Percentiles rank a stretch among this genome's conserved stretches.
These are phyloP conservation scores for Lachnellula suecica DNA, from an alignment of 2,329 filamentous ascomycete species.

Conservation along the genomic window DNA sequence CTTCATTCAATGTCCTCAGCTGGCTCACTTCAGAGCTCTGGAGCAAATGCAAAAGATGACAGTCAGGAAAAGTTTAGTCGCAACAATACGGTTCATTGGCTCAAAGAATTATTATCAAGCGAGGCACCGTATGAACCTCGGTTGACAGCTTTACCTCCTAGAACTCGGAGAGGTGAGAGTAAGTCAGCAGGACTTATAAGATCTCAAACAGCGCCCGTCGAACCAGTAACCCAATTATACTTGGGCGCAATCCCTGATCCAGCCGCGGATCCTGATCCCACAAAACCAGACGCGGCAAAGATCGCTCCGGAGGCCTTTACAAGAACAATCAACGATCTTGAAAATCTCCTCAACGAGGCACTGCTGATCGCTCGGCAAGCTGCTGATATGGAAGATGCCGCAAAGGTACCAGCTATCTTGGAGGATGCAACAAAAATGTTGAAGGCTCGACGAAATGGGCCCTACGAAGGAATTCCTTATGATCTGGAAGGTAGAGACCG, in stretches of 20 bases:
- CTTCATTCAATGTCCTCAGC: slow-evolving; percentile 19
- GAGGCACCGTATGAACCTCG: slow-evolving; percentile 26
- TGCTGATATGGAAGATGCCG: slow-evolving; percentile 25
- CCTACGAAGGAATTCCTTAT: background rate
- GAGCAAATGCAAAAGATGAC: slow-evolving; percentile 4
- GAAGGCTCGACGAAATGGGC: slow-evolving; percentile 18
- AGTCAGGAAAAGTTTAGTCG: slow-evolving; percentile 12
- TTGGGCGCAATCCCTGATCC: slow-evolving; percentile 12
- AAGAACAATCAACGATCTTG: slow-evolving; percentile 35
- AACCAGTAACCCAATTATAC: slow-evolving; percentile 14
- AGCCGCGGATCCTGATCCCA: slow-evolving; percentile 5
- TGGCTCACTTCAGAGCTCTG: slow-evolving; percentile 11
- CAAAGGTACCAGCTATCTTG: slow-evolving; percentile 20
- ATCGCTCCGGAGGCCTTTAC: slow-evolving; percentile 30
- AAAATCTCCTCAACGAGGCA: slow-evolving; percentile 36
- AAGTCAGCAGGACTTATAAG: slow-evolving; percentile 6
- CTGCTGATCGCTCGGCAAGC: slow-evolving; percentile 36
- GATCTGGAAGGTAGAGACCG: background rate
- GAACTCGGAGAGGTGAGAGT: slow-evolving; percentile 14
- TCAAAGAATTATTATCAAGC: slow-evolving; percentile 26
- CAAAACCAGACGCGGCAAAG: background rate
- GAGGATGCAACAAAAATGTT: slow-evolving; percentile 23
- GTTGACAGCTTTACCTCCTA: slow-evolving; percentile 29
- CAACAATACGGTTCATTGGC: slow-evolving; percentile 28
- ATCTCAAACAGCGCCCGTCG: slow-evolving; percentile 13